A percentile compares a stretch with the other conserved stretches of the same genome.
phyloP scores from a whole-genome alignment of 2,329 filamentous ascomycete genomes.

The Chlorencoelia australis region DNA sequence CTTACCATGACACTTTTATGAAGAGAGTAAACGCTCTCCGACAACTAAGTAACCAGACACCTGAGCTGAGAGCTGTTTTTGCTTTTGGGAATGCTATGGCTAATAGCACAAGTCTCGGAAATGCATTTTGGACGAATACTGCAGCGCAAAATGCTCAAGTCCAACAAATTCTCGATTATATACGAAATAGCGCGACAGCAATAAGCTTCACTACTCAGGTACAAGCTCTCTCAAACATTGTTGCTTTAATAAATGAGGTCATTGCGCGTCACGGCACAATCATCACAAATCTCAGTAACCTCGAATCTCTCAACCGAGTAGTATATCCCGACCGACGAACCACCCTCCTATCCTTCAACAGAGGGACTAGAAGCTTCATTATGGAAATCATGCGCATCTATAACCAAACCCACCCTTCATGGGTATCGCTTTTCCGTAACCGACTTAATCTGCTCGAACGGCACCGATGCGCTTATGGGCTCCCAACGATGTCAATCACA shows the following conservation, averaged over 20 bases:
- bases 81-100: not conserved
- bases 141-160: not conserved
- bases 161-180: not conserved
- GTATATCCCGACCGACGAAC: no score
- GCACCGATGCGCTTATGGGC: no score
- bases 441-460: no score
- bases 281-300: not conserved
- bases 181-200: not conserved
- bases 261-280: rapidly evolving
- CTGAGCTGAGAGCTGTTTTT: not conserved
- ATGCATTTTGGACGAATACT: not conserved
- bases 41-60: not conserved
- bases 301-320: no score
- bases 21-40: not conserved
- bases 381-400: no score
- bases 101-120: not conserved
- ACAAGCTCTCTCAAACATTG: not conserved
- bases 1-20: not conserved
- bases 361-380: conserved; percentile 1
- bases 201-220: not conserved
- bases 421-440: no score
- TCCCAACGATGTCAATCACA: no score
- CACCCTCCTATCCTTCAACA: conserved; percentile 1
- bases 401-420: no score
- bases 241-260: not conserved